Evolutionary conservation across 352 stramenopile genomes (phyloP), one percentile per base, ranked within the genome.

Genomic region (Phytophthora ohioensis): DNA sequence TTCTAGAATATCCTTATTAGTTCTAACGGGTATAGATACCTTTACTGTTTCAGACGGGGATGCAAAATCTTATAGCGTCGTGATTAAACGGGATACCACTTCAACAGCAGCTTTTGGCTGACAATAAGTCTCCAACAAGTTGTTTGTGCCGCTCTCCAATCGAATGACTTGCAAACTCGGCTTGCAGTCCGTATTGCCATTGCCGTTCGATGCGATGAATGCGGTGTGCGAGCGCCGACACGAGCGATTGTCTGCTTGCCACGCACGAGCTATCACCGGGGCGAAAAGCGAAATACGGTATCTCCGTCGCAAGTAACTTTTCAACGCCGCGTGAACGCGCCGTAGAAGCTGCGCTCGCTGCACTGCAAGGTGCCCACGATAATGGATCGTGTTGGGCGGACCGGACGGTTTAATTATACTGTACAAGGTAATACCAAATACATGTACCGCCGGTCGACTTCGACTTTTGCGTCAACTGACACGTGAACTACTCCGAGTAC

Each of bases 181-280:
- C 43, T 65, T 56, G 17, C 43, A 64, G 27, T 35, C 13, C 11
- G 21, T 15, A 48, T 11, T 27, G 21, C 38, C 10, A 17, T 42
- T 63, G 56, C 64, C 21, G 57, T 61, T 67, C 56, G 57, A 67
- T 71, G 38, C 13, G 10, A 66, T 59, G 64, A 61, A 15, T 34
- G 13, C 13, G 0, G 38, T n/a, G 39, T 27, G 21, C 21, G 21
- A 27, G 21, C 21, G 21, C 21, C 21, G 21, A 27, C 8, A 13
- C 54, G 36, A 49, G 17, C 39, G 34, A 9, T 8, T 45, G 38
- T 46, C 32, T 56, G 21, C 21, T 49, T 56, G 57, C 36, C 53
- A 48, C 36, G 21, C 38, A 43, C 32, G 51, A 46, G 53, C 49
- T 53, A 49, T 12, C 36, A 12, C 21, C 21, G 21, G 21, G 21